Evolutionary conservation across 768 basidiomycete genomes (phyloP).

Genomic region (Lactarius pseudohatsudake): DNA sequence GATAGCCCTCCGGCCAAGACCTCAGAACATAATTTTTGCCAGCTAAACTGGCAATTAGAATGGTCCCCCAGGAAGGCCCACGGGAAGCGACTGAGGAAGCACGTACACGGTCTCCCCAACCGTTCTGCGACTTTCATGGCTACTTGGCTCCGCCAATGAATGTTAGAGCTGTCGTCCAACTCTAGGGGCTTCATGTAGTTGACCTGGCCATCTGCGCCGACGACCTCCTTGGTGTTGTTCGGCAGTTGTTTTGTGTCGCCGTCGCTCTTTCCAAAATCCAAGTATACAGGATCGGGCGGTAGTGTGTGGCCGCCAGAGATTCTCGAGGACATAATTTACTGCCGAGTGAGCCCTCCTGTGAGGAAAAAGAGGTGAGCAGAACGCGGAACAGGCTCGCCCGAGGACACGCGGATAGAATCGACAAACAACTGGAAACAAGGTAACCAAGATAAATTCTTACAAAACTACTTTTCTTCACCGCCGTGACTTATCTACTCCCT

Average conservation of each 20-base stretch:
- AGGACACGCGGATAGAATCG: not conserved
- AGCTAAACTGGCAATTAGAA: constrained; percentile 35
- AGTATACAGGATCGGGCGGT: constrained; percentile 52
- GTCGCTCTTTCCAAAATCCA: constrained; percentile 64
- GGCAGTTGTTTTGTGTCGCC: constrained; percentile 59
- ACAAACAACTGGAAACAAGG: constrained; percentile 5
- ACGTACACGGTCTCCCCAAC: constrained; percentile 52
- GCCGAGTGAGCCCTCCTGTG: not conserved
- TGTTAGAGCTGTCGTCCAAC: constrained; percentile 48
- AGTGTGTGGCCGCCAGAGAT: constrained; percentile 34
- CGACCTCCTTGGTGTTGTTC: constrained; percentile 48
- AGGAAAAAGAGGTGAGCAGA: constrained; percentile 6
- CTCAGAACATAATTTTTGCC: constrained; percentile 60
- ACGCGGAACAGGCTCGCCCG: not conserved
- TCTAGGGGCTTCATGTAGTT: constrained; percentile 65
- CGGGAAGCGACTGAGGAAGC: constrained; percentile 4
- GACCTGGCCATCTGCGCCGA: constrained; percentile 63
- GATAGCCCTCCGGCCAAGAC: constrained; percentile 66
- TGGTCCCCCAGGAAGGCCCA: not conserved
- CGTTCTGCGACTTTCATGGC: constrained; percentile 44
- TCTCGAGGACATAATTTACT: constrained; percentile 26
- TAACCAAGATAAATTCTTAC: not conserved
- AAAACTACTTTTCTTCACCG: not conserved
- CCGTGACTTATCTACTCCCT: constrained; percentile 66
- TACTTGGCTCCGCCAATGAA: constrained; percentile 54